These are phyloP conservation scores for Hymenoscyphus albidus DNA, from an alignment of 2,329 filamentous ascomycete species.

Conservation along the genomic window DNA sequence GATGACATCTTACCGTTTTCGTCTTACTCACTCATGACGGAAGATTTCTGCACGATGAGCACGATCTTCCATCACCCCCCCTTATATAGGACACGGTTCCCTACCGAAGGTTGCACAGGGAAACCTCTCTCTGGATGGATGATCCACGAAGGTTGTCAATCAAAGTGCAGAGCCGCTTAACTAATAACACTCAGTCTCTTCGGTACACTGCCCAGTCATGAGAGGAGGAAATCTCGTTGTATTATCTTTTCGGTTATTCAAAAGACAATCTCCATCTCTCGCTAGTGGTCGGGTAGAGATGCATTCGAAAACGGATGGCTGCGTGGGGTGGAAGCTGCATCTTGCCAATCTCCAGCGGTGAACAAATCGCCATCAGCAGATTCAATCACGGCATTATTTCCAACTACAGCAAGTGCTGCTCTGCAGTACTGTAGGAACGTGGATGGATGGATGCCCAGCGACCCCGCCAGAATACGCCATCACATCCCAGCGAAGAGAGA, in stretches of 20 bases:
- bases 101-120: not conserved
- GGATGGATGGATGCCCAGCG: not conserved
- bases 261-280: not conserved
- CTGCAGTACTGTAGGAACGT: not conserved
- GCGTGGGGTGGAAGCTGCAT: not conserved
- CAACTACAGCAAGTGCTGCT: not conserved
- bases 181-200: not conserved
- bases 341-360: conserved; percentile 1
- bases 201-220: not conserved
- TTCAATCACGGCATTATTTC: not conserved
- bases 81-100: not conserved
- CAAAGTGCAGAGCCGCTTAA: not conserved
- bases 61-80: not conserved
- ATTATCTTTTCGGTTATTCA: not conserved
- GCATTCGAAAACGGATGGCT: not conserved
- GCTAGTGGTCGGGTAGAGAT: not conserved
- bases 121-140: not conserved
- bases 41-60: not conserved
- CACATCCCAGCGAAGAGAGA: not conserved
- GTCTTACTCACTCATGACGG: not conserved
- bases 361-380: not conserved
- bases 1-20: not conserved
- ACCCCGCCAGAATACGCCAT: not conserved
- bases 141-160: not conserved
- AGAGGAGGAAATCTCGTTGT: not conserved